A percentile compares a stretch with the other conserved stretches of the same genome.
Conservation (phyloP, 2,329 filamentous ascomycete species). For the Aureobasidium sp. region DNA sequence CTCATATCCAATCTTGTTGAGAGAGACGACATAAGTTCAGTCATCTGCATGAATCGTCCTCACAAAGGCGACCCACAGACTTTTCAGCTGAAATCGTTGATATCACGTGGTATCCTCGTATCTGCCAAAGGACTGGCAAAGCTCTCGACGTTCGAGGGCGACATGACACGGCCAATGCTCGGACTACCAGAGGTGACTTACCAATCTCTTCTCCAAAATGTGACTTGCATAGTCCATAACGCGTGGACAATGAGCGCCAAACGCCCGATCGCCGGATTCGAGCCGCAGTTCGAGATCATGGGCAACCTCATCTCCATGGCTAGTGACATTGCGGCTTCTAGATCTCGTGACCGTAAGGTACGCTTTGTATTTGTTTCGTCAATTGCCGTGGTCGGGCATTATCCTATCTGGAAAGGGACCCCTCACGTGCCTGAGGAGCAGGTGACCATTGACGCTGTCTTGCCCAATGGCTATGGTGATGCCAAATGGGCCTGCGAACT, state of each 20-base stretch:
- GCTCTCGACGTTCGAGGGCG: too few relatives aligned
- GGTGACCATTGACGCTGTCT: slow-evolving; percentile 32
- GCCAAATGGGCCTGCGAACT: slow-evolving; percentile 47
- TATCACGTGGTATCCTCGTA: too few relatives aligned
- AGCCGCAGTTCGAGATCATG: slow-evolving; percentile 44
- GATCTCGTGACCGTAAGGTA: slow-evolving; percentile 14
- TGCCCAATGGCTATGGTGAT: slow-evolving; percentile 46
- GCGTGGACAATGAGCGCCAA: slow-evolving; percentile 52
- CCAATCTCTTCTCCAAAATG: slow-evolving; percentile 3
- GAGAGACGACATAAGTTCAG: too few relatives aligned
- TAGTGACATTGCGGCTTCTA: slow-evolving; percentile 24
- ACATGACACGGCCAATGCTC: slow-evolving; percentile 22
- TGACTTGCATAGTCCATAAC: slow-evolving; percentile 48
- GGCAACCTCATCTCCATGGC: slow-evolving; percentile 45
- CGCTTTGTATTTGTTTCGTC: slow-evolving; percentile 39
- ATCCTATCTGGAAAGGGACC: slow-evolving; percentile 21
- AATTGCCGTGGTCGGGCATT: slow-evolving; percentile 34
- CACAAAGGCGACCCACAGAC: too few relatives aligned
- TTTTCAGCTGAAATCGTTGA: too few relatives aligned
- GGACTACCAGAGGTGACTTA: background rate
- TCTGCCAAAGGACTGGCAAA: too few relatives aligned
- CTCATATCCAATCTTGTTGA: too few relatives aligned
- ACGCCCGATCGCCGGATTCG: slow-evolving; percentile 43
- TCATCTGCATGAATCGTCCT: too few relatives aligned
- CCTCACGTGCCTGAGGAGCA: slow-evolving; percentile 39